phyloP scores from a whole-genome alignment of 2,329 filamentous ascomycete genomes.

The Colletotrichum noveboracense region DNA sequence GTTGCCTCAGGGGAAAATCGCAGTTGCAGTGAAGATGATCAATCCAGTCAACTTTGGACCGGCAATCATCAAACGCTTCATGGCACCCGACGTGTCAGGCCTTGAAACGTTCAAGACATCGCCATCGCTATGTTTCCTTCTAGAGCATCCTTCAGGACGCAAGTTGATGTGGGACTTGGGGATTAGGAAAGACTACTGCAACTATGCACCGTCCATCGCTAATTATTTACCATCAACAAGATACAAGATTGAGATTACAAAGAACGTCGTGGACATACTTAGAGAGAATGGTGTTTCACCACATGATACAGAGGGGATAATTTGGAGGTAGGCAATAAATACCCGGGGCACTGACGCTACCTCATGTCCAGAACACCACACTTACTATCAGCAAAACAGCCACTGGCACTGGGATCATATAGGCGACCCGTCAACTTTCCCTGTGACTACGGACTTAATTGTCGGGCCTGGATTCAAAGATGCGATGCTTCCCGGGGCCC shows the following conservation, averaged over 20 bases:
- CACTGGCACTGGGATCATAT: slow-evolving; percentile 59
- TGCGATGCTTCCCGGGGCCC: slow-evolving; percentile 51
- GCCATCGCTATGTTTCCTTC: slow-evolving; percentile 33
- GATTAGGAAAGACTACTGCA: slow-evolving; percentile 32
- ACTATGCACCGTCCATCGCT: slow-evolving; percentile 29
- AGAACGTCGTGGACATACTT: slow-evolving; percentile 30
- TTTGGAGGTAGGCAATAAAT: slow-evolving; percentile 6
- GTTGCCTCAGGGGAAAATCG: slow-evolving; percentile 23
- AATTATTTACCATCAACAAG: slow-evolving; percentile 30
- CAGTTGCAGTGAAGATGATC: slow-evolving; percentile 36
- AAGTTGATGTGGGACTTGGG: slow-evolving; percentile 34
- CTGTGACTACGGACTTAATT: slow-evolving; percentile 47
- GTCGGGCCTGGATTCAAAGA: slow-evolving; percentile 58
- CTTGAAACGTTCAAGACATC: slow-evolving; percentile 34
- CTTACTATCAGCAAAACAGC: slow-evolving; percentile 25
- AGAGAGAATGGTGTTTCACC: slow-evolving; percentile 10
- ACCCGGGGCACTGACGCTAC: not conserved
- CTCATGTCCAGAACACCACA: not conserved
- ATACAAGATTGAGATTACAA: slow-evolving; percentile 29
- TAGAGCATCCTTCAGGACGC: slow-evolving; percentile 32
- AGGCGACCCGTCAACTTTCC: slow-evolving; percentile 54
- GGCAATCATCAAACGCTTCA: slow-evolving; percentile 40
- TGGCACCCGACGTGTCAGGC: slow-evolving; percentile 39
- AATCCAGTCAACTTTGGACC: slow-evolving; percentile 45
- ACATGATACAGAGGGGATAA: slow-evolving; percentile 12